Percentiles rank a stretch among this genome's conserved stretches.
These are phyloP conservation scores for Emericellopsis cladophorae DNA, from an alignment of 2,329 filamentous ascomycete genomes.

Conservation along the genomic window DNA sequence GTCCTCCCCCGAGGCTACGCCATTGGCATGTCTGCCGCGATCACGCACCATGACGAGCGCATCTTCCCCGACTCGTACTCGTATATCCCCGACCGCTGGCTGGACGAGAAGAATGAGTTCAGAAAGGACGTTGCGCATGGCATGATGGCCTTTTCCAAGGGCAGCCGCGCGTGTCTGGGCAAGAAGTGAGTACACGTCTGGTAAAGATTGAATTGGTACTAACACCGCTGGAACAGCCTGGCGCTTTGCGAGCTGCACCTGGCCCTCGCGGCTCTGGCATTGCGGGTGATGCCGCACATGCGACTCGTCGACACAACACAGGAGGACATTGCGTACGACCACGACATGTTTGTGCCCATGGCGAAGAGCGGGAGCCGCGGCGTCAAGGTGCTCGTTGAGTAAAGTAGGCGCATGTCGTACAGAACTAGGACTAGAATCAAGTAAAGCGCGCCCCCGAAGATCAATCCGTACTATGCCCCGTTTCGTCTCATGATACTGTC, in stretches of 20 bases:
- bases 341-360: slow-evolving; percentile 12
- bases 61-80: slow-evolving; percentile 21
- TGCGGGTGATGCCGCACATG: slow-evolving; percentile 12
- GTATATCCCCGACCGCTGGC: slow-evolving; percentile 23
- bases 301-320: slow-evolving; percentile 13
- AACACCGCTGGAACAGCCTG: slow-evolving; percentile 6
- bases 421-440: too few relatives aligned
- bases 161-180: slow-evolving; percentile 22
- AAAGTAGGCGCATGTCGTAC: not conserved
- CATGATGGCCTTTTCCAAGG: slow-evolving; percentile 24
- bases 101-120: slow-evolving; percentile 13
- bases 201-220: slow-evolving; percentile 1
- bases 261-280: slow-evolving; percentile 7
- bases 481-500: too few relatives aligned
- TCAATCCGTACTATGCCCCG: too few relatives aligned
- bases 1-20: slow-evolving; percentile 18
- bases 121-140: slow-evolving; percentile 14
- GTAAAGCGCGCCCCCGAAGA: too few relatives aligned
- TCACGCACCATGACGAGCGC: slow-evolving; percentile 21
- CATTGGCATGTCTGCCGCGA: slow-evolving; percentile 18
- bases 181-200: slow-evolving; percentile 5
- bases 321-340: slow-evolving; percentile 14
- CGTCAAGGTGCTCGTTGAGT: not conserved
- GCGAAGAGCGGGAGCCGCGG: slow-evolving; percentile 7
- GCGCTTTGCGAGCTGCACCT: slow-evolving; percentile 12